These are phyloP conservation scores for Pichia kluyveri DNA, from an alignment of 805 yeast species.

Conservation along the genomic window DNA sequence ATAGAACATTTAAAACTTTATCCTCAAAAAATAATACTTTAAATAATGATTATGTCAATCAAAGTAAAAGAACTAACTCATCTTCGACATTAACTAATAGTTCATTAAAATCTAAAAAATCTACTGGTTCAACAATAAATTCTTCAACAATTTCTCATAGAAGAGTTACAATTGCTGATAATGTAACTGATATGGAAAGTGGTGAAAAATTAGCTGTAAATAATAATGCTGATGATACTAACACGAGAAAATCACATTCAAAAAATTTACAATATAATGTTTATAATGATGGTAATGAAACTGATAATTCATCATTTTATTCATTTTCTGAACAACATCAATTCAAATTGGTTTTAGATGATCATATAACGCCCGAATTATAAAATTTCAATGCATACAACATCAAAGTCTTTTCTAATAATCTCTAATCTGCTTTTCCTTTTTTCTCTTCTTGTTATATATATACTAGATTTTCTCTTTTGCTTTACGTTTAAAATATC, in stretches of 20 bases:
- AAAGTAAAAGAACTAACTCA: no score
- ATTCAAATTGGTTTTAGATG: constrained; percentile 8
- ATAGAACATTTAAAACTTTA: not conserved
- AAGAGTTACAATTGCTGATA: not conserved
- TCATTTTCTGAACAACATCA: not conserved
- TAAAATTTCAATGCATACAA: no score
- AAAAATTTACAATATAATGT: not conserved
- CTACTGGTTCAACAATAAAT: not conserved
- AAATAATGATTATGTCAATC: no score
- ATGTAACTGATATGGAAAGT: constrained; percentile 1
- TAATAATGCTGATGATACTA: no score
- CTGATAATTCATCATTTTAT: not conserved
- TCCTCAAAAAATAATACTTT: not conserved
- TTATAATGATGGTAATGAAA: not conserved
- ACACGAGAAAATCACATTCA: no score
- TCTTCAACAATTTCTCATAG: not conserved
- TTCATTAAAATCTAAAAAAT: not conserved
- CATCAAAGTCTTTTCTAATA: no score
- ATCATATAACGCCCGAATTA: constrained; percentile 10
- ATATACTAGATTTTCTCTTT: no score
- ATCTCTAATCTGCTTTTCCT: no score
- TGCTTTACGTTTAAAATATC: no score
- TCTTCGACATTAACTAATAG: not conserved
- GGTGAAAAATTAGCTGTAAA: not conserved
- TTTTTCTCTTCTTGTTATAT: no score